A percentile compares a stretch with the other conserved stretches of the same genome.
These are phyloP conservation scores for Umbelopsis sp. DNA, from an alignment of 371 early-diverging fungal species.

Conservation along the genomic window DNA sequence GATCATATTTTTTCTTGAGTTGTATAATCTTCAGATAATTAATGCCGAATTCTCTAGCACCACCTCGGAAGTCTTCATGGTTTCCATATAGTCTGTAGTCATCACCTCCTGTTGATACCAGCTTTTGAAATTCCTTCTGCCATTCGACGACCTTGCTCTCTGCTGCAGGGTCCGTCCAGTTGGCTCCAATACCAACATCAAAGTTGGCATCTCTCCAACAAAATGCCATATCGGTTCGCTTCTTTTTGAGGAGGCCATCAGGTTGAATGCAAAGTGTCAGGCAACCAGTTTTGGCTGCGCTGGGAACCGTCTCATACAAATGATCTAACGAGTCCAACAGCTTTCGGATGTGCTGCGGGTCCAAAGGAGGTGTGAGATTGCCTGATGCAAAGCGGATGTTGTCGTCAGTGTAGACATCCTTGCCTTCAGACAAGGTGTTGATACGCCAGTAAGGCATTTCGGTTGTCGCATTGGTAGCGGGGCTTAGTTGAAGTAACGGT, in stretches of 20 bases:
- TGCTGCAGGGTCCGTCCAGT: slow-evolving; percentile 23
- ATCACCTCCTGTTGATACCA: slow-evolving; percentile 26
- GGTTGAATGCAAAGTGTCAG: slow-evolving; percentile 30
- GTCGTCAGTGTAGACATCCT: slow-evolving; percentile 18
- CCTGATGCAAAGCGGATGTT: slow-evolving; percentile 34
- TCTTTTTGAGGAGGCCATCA: slow-evolving; percentile 28
- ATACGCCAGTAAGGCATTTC: slow-evolving; percentile 34
- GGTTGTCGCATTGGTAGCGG: slow-evolving; percentile 16
- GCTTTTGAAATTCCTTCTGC: slow-evolving; percentile 24
- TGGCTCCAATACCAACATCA: slow-evolving; percentile 33
- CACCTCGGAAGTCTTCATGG: slow-evolving; percentile 33
- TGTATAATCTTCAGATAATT: slow-evolving; percentile 29
- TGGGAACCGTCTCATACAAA: slow-evolving; percentile 24
- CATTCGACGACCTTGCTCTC: slow-evolving; percentile 25
- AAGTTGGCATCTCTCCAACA: slow-evolving; percentile 35
- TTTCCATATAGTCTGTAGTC: slow-evolving; percentile 32
- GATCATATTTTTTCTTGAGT: slow-evolving; percentile 37
- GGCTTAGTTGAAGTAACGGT: slow-evolving; percentile 23
- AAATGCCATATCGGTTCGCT: slow-evolving; percentile 31
- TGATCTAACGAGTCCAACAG: slow-evolving; percentile 22
- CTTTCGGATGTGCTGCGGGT: slow-evolving; percentile 24
- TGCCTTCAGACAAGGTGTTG: slow-evolving; percentile 28
- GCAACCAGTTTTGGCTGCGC: slow-evolving; percentile 24
- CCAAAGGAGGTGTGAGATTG: slow-evolving; percentile 26
- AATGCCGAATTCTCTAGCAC: slow-evolving; percentile 31